Evolutionary conservation across 176 grass and related monocot genomes (phyloP), one percentile per base, ranked within the genome.

Genomic region (Tuctoria greenei): DNA sequence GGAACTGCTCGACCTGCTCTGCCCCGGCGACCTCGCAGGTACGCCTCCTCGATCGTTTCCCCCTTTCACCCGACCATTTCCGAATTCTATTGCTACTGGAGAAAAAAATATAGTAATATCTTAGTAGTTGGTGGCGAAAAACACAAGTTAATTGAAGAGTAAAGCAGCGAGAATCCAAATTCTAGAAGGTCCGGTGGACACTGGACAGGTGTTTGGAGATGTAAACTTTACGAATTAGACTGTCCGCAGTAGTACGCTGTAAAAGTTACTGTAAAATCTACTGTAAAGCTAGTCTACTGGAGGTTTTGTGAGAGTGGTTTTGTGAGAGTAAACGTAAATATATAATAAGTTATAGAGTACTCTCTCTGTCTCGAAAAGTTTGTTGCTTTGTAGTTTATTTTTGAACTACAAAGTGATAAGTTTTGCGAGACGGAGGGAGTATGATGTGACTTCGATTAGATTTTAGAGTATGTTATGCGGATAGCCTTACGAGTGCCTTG

Each of bases 1-100:
- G 41, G 51, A 77, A 14, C 24, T 99, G 63, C 85, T 88, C 15
- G 36, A 79, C 7, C 69, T 84, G 69, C 55, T 75, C 56, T 88
- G 81, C 80, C 75, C 62, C 63, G 70, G 45, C 27, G 71, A 74
- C 37, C 56, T 67, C 44, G 12, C 63, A 6, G 70, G 86, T 88
- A 64, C 55, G 80, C 27, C 34, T 78, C 37, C 27, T 61, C 16
- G 9, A 45, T 58, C 49, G 1, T 58, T 39, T 8, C 25, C 15
- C 31, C 18, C 15, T 77, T 77, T 66, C 73, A 77, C 39, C 18
- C 14, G 36, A 28, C 5, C 2, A 39, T 76, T 65, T 75, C 58
- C 28, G 11, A 34, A 47, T 72, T 71, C 59, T 13, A 10, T 5
- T 34, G 37, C 5, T 24, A 18, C 47, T 51, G 7, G 42, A 17